Percentiles rank a stretch among this genome's conserved stretches.
Conservation (phyloP, 1,284 basidiomycete genomes). For the Termitomyces sp. region DNA sequence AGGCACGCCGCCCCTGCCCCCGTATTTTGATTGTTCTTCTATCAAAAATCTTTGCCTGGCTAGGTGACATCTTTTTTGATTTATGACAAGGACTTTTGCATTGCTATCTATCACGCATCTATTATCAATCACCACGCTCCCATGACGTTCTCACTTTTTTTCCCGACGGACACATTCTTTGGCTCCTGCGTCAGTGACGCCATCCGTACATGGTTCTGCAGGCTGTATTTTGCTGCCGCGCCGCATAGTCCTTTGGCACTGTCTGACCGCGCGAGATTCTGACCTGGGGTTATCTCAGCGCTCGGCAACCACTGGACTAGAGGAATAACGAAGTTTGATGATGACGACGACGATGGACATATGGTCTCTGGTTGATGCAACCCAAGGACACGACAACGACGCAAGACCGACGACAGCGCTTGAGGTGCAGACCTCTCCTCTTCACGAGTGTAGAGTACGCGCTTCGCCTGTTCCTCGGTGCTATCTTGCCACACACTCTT, state of each 20-base stretch:
- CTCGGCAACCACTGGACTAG: slow-evolving; percentile 17
- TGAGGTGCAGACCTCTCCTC: slow-evolving; percentile 42
- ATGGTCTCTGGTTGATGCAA: slow-evolving; percentile 39
- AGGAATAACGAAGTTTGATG: slow-evolving; percentile 25
- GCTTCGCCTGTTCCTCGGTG: slow-evolving; percentile 45
- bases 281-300: slow-evolving; percentile 30
- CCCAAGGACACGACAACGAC: slow-evolving; percentile 51
- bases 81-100: slow-evolving; percentile 44
- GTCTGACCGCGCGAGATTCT: slow-evolving; percentile 23
- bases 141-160: slow-evolving; percentile 12
- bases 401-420: slow-evolving; percentile 59
- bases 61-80: slow-evolving; percentile 42
- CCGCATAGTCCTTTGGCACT: slow-evolving; percentile 33
- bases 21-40: slow-evolving; percentile 47
- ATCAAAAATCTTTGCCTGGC: slow-evolving; percentile 42
- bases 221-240: slow-evolving; percentile 42
- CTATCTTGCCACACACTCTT: slow-evolving; percentile 52
- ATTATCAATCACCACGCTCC: slow-evolving; percentile 21
- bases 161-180: slow-evolving; percentile 23
- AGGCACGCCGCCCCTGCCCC: slow-evolving; percentile 59
- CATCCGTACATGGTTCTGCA: slow-evolving; percentile 20
- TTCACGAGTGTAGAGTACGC: slow-evolving; percentile 38
- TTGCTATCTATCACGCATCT: slow-evolving; percentile 42
- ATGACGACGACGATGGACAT: slow-evolving; percentile 40
- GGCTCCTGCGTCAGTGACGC: slow-evolving; percentile 32